These are phyloP conservation scores for Collybia mongolica DNA, from an alignment of 768 basidiomycete genomes.

Conservation along the genomic window DNA sequence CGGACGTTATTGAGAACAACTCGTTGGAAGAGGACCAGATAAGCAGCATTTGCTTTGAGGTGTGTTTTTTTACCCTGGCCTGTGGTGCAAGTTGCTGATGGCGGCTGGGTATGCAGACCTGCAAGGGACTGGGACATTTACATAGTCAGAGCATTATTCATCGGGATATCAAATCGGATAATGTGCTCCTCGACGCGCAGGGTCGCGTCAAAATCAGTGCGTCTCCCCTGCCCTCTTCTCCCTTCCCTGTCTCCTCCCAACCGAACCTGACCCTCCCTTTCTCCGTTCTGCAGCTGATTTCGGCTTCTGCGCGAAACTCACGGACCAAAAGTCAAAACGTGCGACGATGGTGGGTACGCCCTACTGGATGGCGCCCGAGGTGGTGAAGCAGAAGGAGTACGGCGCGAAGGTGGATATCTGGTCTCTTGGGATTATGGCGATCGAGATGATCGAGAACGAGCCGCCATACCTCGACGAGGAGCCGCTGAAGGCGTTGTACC, in stretches of 20 bases:
- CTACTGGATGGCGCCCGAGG: slow-evolving; percentile 99
- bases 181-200: slow-evolving; percentile 88
- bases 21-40: slow-evolving; percentile 95
- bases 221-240: slow-evolving; percentile 40
- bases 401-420: slow-evolving; percentile 97
- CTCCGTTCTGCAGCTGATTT: slow-evolving; percentile 71
- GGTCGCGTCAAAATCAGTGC: slow-evolving; percentile 97
- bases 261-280: slow-evolving; percentile 2
- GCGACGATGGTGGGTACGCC: slow-evolving; percentile 99
- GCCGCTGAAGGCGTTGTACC: slow-evolving; percentile 88
- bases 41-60: slow-evolving; percentile 88
- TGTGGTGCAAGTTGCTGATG: slow-evolving; percentile 1
- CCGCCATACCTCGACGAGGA: slow-evolving; percentile 96
- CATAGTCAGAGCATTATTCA: slow-evolving; percentile 96
- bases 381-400: slow-evolving; percentile 96
- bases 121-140: slow-evolving; percentile 90
- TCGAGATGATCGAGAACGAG: slow-evolving; percentile 99
- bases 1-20: slow-evolving; percentile 98
- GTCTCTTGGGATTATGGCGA: slow-evolving; percentile 98
- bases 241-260: neutral
- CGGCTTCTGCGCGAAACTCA: slow-evolving; percentile 94
- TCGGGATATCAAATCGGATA: slow-evolving; percentile 96
- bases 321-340: slow-evolving; percentile 94
- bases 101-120: slow-evolving; percentile 57
- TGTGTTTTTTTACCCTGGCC: slow-evolving; percentile 31